Evolutionary conservation across 169 alveolate species (phyloP).

Genomic region (Plasmodium relictum): DNA sequence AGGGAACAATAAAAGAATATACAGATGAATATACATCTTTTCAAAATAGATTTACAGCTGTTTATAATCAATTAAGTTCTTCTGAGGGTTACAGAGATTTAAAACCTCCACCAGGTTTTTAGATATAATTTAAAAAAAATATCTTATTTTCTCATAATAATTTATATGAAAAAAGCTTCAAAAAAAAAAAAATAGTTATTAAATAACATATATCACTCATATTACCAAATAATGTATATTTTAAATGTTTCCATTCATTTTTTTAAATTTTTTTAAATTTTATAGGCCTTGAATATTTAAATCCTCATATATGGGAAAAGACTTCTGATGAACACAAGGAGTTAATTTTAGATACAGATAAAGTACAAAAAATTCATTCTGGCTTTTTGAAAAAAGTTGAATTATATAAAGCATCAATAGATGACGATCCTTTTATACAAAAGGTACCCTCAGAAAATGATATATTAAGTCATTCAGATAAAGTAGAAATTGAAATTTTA

Average conservation of each 20-base stretch:
- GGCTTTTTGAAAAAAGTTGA: constrained; percentile 70
- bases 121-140: background rate
- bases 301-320: constrained; percentile 74
- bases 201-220: no score
- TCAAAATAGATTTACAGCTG: constrained; percentile 37
- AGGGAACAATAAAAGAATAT: constrained; percentile 44
- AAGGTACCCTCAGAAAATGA: constrained; percentile 70
- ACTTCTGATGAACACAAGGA: constrained; percentile 76
- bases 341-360: constrained; percentile 73
- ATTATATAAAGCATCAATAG: constrained; percentile 69
- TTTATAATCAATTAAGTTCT: constrained; percentile 19
- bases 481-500: constrained; percentile 36
- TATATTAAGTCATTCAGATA: constrained; percentile 21
- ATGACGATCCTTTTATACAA: constrained; percentile 80
- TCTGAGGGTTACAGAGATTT: constrained; percentile 48
- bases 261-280: background rate
- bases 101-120: constrained; percentile 61
- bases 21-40: constrained; percentile 45
- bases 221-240: no score
- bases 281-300: constrained; percentile 76
- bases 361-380: constrained; percentile 68
- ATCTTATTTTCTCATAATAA: no score
- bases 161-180: no score
- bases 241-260: background rate
- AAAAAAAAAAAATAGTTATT: no score